Evolutionary conservation across 345 rosid species (phyloP).

Genomic region (Brassica cretica): DNA sequence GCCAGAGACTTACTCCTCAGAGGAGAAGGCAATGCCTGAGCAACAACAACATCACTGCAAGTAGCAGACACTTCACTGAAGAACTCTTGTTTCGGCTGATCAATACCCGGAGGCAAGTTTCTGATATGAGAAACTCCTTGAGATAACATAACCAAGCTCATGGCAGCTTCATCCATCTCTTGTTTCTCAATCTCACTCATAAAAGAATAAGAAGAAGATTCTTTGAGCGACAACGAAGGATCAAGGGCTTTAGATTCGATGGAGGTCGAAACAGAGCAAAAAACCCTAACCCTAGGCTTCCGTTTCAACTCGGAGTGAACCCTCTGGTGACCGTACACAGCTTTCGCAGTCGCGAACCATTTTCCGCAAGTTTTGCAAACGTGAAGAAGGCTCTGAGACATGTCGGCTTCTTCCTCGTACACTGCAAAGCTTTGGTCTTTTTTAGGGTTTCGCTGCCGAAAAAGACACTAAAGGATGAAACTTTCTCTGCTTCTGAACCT

Average conservation of each 20-base stretch:
- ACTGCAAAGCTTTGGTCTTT: background rate
- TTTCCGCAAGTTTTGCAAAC: conserved; percentile 13
- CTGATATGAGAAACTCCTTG: background rate
- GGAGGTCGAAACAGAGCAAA: background rate
- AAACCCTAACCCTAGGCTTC: background rate
- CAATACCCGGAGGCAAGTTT: background rate
- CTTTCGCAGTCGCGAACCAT: conserved; percentile 2
- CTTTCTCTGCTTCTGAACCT: conserved; percentile 23
- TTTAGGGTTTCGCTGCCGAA: background rate
- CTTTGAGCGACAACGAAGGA: background rate
- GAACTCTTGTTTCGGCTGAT: background rate
- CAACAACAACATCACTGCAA: conserved; percentile 14
- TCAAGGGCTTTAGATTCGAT: background rate
- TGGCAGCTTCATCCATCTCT: conserved; percentile 31
- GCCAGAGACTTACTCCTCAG: background rate
- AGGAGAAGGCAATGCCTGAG: conserved; percentile 11
- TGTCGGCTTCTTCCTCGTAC: background rate
- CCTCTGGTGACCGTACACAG: conserved; percentile 2
- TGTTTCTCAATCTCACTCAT: conserved; percentile 24
- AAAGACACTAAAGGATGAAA: background rate
- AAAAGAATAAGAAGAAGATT: background rate
- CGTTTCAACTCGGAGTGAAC: background rate
- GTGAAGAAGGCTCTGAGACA: background rate
- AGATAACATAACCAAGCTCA: conserved; percentile 28
- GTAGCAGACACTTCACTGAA: conserved; percentile 4